Evolutionary conservation across 2,329 filamentous ascomycete species (phyloP).

Genomic region (Penicillium hesseltinei): DNA sequence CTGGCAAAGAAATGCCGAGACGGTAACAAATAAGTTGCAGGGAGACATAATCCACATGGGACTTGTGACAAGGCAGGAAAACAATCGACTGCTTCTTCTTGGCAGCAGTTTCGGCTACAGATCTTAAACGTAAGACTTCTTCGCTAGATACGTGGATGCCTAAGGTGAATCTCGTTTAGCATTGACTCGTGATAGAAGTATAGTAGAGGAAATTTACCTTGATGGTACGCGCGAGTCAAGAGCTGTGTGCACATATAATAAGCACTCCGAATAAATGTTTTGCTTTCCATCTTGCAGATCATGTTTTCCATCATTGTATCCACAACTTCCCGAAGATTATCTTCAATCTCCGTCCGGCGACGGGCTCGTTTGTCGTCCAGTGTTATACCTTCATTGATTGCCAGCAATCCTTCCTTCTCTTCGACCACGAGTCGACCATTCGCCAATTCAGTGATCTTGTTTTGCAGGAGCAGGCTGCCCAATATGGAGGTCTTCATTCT

Average conservation of each 20-base stretch:
- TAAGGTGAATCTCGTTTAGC: slow-evolving; percentile 23
- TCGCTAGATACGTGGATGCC: slow-evolving; percentile 91
- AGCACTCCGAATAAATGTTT: slow-evolving; percentile 83
- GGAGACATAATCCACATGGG: slow-evolving; percentile 94
- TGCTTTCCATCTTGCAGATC: slow-evolving; percentile 99
- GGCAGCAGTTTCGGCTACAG: slow-evolving; percentile 77
- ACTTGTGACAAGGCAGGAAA: slow-evolving; percentile 90
- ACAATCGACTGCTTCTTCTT: slow-evolving; percentile 92
- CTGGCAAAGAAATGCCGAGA: slow-evolving; percentile 80
- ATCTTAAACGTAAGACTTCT: slow-evolving; percentile 78
- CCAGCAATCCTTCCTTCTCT: slow-evolving; percentile 68
- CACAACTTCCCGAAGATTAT: slow-evolving; percentile 73
- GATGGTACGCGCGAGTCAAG: slow-evolving; percentile 88
- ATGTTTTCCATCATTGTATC: slow-evolving; percentile 87
- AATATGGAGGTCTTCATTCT: slow-evolving; percentile 80
- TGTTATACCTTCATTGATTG: slow-evolving; percentile 33
- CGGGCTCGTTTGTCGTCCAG: slow-evolving; percentile 31
- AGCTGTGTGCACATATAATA: slow-evolving; percentile 89
- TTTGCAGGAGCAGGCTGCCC: slow-evolving; percentile 69
- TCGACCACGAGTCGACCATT: slow-evolving; percentile 72
- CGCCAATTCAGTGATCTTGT: slow-evolving; percentile 73
- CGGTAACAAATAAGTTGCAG: slow-evolving; percentile 95
- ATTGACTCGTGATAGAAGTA: background rate
- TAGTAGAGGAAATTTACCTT: slow-evolving; percentile 54
- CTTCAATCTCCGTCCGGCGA: slow-evolving; percentile 61